Base-by-base conservation (phyloP, 305 asterid species). In the Fraxinus nigra region DNA sequence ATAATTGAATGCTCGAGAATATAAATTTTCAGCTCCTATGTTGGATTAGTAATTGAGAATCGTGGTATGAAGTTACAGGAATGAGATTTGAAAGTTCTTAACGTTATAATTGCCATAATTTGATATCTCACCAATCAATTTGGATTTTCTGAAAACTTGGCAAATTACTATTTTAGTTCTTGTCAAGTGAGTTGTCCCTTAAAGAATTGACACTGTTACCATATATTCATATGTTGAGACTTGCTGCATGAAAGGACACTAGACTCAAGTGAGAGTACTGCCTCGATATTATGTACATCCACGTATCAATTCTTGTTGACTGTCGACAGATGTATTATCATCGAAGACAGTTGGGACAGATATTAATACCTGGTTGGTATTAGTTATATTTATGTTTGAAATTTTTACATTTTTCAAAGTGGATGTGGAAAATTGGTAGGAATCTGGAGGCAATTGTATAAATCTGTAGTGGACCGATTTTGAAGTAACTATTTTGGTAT, bases 281-380 rank as follows among this genome's bases (percentile, higher is more conserved):
- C 74, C 35, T 82, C 46, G 34, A 38, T 43, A 38, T 32, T 79
- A 54, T 79, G 77, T 14, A 70, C 43, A 85, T 46, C 33, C 56
- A n/a, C n/a, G 46, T 35, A 72, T 67, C 11, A 70, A 48, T n/a
- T 77, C 56, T 56, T 59, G n/a, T 22, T 76, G 48, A 28, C 54
- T 54, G 73, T 51, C 54, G 37, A 75, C 28, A n/a, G 72, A 61
- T 76, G 11, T 69, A 14, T 38, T 32, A 33, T 59, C 40, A 9
- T 75, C 33, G 20, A 56, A 72, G 77, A 59, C 14, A 61, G 35
- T 76, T 63, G 67, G 78, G 61, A 59, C 13, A 73, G 67, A 48
- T 34, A 74, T 51, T n/a, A n/a, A n/a, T n/a, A 70, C 56, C 32
- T 48, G 81, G 40, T 73, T 74, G 77, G 16, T 59, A 37, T 18